Conservation (phyloP, 106 monocot genomes). For the Dioscorea zingiberensis region DNA sequence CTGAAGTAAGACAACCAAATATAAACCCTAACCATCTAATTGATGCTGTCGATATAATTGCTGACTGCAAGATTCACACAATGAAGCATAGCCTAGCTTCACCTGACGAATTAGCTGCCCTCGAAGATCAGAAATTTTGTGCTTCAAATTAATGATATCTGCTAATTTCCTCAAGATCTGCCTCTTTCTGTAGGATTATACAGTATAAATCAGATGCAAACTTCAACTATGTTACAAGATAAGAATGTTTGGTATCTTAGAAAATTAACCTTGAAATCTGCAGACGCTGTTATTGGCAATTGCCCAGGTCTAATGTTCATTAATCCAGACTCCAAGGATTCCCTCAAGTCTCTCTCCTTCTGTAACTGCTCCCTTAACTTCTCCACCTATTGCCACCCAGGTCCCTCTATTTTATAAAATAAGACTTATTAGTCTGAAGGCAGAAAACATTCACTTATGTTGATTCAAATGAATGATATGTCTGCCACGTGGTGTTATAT, state of each 20-base stretch:
- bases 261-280: constrained; percentile 53
- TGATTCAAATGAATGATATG: too few species aligned
- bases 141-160: constrained; percentile 68
- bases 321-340: constrained; percentile 69
- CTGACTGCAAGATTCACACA: constrained; percentile 47
- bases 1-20: background rate
- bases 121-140: constrained; percentile 51
- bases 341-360: constrained; percentile 64
- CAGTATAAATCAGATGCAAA: constrained; percentile 1
- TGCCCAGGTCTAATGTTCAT: constrained; percentile 40
- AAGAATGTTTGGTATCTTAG: constrained; percentile 1
- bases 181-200: constrained; percentile 40
- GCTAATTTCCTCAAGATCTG: constrained; percentile 76
- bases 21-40: constrained; percentile 18
- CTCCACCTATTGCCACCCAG: constrained; percentile 43
- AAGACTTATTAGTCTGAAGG: too few species aligned
- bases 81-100: constrained; percentile 14
- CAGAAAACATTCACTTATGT: too few species aligned
- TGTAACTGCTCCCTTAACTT: constrained; percentile 55
- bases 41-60: constrained; percentile 11
- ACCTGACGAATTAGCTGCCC: constrained; percentile 39
- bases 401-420: too few species aligned
- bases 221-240: background rate
- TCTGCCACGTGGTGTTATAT: too few species aligned
- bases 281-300: constrained; percentile 14